Base-by-base conservation (phyloP, 169 alveolate genomes). In the Plasmodium knowlesi region DNA sequence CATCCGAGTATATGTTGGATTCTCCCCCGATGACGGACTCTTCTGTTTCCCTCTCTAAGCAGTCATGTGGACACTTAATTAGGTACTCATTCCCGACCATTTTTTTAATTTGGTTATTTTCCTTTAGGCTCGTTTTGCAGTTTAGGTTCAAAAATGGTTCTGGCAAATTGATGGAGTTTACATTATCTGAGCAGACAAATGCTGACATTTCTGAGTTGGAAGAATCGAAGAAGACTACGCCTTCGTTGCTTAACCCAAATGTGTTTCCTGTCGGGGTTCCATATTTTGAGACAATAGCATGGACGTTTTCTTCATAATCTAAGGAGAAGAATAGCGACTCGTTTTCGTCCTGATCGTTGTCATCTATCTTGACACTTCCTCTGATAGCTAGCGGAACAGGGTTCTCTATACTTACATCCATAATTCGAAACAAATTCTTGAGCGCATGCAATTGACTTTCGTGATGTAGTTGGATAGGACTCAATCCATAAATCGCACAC, bases 21-120 rank as follows among this genome's bases (percentile, higher is more conserved):
- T 96, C 96, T 3, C 98, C 98, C 30, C 98, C 98, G 54, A 96
- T 93, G 19, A 96, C 97, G 12, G 89, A 89, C 16, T 90, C 95
- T 82, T 84, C 94, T 82, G 83, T 92, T 92, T 97, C 95, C 43
- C 93, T 95, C 72, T 96, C 96, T 43, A 92, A 95, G 92, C 99
- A 97, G 79, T 97, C 96, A 50, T 96, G 96, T 41, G 99, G 99
- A 37, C 99, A 97, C 57, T 91, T 91, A 34, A 97, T 96, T 50
- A 94, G 25, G 71, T 96, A 92, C 67, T 95, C 95, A 43, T 95
- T 96, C 9, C 98, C 98, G 5, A 96, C 92, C 39, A 98, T 95
- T 32, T 97, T 97, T 22, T 95, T 97, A 22, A 96, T 96, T n/a
- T 96, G 93, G 32, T 84, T 96, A 78, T 95, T 94, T 34, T 94